Percentiles rank a stretch among this genome's conserved stretches.
Evolutionary conservation across 148 eudicot genomes (phyloP).

Genomic region (Fagopyrum homotropicum): DNA sequence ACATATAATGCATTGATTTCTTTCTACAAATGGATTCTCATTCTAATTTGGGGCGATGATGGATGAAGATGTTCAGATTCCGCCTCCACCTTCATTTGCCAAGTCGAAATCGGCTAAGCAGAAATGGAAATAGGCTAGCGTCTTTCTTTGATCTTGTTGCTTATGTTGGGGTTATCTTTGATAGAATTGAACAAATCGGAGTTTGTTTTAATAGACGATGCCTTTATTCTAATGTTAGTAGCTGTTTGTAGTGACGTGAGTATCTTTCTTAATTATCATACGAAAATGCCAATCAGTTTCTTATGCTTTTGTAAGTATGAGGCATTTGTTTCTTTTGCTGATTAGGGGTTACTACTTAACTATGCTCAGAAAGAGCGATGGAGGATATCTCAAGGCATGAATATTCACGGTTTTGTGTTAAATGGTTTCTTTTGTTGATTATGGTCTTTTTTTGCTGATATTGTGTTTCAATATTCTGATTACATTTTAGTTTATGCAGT

Average conservation of each 20-base stretch:
- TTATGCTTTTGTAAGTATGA: too few relatives aligned
- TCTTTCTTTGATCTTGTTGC: background rate
- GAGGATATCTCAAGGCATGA: too few relatives aligned
- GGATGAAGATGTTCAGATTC: constrained; percentile 46
- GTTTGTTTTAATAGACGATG: too few relatives aligned
- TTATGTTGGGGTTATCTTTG: constrained; percentile 1
- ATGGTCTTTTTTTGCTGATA: too few relatives aligned
- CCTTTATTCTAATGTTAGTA: too few relatives aligned
- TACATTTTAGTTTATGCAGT: too few relatives aligned
- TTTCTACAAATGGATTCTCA: background rate
- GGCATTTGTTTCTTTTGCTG: background rate
- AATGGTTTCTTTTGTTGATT: too few relatives aligned
- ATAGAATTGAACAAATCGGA: background rate
- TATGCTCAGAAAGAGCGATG: too few relatives aligned
- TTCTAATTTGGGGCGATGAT: constrained; percentile 21
- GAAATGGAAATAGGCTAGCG: constrained; percentile 13
- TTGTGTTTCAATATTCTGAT: too few relatives aligned
- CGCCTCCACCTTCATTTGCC: constrained; percentile 32
- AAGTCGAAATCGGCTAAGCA: constrained; percentile 27
- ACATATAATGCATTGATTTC: background rate
- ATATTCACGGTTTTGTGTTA: too few relatives aligned
- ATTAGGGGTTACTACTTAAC: too few relatives aligned
- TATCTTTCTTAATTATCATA: background rate
- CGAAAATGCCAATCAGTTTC: background rate
- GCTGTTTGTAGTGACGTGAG: too few relatives aligned